Percentiles rank a stretch among this genome's conserved stretches.
Conservation (phyloP, 176 grass and related monocot genomes). For the Juncus inflexus region DNA sequence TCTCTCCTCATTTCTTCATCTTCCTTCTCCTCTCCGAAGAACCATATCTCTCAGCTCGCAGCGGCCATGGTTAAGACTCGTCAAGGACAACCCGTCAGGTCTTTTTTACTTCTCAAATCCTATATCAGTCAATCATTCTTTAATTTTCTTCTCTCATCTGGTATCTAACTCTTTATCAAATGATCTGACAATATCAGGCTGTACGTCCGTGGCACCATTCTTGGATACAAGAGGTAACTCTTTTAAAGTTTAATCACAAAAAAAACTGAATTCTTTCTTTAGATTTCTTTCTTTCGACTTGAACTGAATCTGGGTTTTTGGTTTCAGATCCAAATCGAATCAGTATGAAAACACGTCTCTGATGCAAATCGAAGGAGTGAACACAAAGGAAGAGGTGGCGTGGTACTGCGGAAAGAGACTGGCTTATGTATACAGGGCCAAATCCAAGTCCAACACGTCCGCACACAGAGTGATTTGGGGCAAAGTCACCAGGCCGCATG, state of each 20-base stretch:
- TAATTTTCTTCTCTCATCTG: too few species aligned
- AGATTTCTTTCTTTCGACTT: background rate
- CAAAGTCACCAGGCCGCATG: constrained; percentile 54
- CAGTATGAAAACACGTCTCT: constrained; percentile 63
- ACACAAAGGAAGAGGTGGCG: constrained; percentile 52
- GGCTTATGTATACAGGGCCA: constrained; percentile 77
- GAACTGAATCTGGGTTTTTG: too few species aligned
- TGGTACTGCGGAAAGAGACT: constrained; percentile 62
- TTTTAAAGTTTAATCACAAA: too few species aligned
- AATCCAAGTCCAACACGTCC: constrained; percentile 47
- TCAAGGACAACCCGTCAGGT: background rate
- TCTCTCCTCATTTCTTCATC: background rate
- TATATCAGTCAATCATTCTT: too few species aligned
- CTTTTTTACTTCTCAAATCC: background rate
- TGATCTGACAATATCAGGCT: constrained; percentile 18
- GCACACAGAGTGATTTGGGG: constrained; percentile 51
- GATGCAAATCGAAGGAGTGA: constrained; percentile 57
- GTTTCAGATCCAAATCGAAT: constrained; percentile 58
- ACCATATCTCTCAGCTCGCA: background rate
- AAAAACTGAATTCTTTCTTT: background rate
- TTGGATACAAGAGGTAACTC: constrained; percentile 57
- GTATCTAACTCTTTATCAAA: too few species aligned
- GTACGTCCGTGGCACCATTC: constrained; percentile 59
- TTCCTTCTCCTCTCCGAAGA: background rate
- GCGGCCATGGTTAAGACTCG: too few species aligned